Evolutionary conservation across 2,329 filamentous ascomycete species (phyloP).

Genomic region (Diaporthe humulicola): DNA sequence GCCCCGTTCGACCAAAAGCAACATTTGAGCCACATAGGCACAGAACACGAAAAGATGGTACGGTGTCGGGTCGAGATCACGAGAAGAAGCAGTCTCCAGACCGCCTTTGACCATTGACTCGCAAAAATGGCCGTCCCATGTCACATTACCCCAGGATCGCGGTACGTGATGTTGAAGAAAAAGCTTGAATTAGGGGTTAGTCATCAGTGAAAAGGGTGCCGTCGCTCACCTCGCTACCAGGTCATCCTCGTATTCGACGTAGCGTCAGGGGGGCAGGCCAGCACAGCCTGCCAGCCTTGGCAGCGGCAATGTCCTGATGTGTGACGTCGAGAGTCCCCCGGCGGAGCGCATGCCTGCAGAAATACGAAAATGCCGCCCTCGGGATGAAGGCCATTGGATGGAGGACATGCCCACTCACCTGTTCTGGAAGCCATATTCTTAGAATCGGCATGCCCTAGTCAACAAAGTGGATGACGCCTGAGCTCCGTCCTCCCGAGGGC

Average conservation of each 20-base stretch:
- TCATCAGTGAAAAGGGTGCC: not conserved
- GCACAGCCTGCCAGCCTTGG: constrained; percentile 27
- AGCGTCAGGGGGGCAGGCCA: constrained; percentile 7
- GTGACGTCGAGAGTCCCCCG: constrained; percentile 19
- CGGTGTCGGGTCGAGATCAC: not conserved
- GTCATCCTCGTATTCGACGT: constrained; percentile 25
- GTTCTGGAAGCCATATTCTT: constrained; percentile 28
- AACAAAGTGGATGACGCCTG: constrained; percentile 8
- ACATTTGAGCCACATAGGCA: not conserved
- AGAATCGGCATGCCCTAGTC: constrained; percentile 10
- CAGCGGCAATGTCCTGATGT: constrained; percentile 20
- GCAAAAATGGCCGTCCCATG: not conserved
- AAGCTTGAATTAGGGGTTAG: constrained; percentile 6
- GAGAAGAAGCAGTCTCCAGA: not conserved
- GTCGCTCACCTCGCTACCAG: constrained; percentile 13
- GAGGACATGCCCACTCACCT: constrained; percentile 8
- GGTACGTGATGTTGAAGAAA: constrained; percentile 3
- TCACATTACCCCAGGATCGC: constrained; percentile 18
- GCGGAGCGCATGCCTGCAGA: constrained; percentile 20
- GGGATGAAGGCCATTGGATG: not conserved
- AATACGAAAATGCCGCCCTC: constrained; percentile 18
- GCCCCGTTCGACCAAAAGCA: not conserved
- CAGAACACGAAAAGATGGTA: too few relatives aligned
- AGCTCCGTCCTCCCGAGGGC: not conserved
- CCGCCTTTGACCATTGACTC: constrained; percentile 11